Evolutionary conservation across 768 basidiomycete species (phyloP).

Genomic region (Psilocybe azurescens): DNA sequence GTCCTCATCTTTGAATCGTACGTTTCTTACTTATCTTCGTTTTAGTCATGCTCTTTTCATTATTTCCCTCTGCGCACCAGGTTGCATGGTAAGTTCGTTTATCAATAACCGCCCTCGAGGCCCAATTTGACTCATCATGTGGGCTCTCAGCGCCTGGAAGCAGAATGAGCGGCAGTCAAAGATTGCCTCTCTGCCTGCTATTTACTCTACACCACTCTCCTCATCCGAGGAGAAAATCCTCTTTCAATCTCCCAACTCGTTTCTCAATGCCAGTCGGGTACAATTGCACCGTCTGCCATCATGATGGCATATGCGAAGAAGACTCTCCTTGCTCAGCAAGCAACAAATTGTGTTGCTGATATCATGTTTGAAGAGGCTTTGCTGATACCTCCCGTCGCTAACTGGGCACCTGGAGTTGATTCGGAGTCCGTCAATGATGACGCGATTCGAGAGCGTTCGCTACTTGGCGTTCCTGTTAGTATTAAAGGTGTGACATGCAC

Average conservation of each 20-base stretch:
- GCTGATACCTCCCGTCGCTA: constrained; percentile 39
- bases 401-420: constrained; percentile 45
- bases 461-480: constrained; percentile 73
- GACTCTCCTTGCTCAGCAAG: constrained; percentile 54
- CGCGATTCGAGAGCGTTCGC: constrained; percentile 43
- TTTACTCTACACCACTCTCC: constrained; percentile 47
- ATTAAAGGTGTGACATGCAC: constrained; percentile 55
- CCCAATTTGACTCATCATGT: constrained; percentile 9
- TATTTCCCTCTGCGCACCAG: constrained; percentile 41
- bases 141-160: constrained; percentile 44
- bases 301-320: constrained; percentile 61
- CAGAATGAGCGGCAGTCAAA: constrained; percentile 48
- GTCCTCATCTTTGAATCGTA: constrained; percentile 18
- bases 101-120: constrained; percentile 20
- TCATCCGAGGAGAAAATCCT: constrained; percentile 49
- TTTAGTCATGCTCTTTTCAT: constrained; percentile 40
- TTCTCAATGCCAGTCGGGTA: constrained; percentile 46
- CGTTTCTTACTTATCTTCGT: constrained; percentile 26
- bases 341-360: constrained; percentile 74
- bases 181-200: constrained; percentile 44
- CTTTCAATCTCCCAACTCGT: constrained; percentile 54
- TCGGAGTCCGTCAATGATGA: constrained; percentile 39
- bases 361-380: constrained; percentile 60
- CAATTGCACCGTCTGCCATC: constrained; percentile 45
- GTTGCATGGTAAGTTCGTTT: constrained; percentile 42